Percentiles rank a stretch among this genome's conserved stretches.
phyloP scores from a whole-genome alignment of 345 rosid genomes.

The Draba incana region DNA sequence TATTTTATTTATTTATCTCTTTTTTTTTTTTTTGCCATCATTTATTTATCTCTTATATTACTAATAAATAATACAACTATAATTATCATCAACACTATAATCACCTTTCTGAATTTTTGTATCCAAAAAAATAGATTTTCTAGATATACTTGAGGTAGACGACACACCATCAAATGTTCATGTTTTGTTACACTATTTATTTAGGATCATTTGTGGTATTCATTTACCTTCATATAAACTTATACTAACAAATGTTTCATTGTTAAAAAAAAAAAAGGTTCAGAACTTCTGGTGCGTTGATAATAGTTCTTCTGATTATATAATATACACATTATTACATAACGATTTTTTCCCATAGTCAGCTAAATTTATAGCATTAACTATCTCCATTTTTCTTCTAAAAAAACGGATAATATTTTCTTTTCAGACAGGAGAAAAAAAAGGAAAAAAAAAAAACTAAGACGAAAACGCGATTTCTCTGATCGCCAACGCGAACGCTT shows the following conservation, averaged over 20 bases:
- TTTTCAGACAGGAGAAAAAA: neutral
- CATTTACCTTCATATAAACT: no score
- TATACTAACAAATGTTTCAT: no score
- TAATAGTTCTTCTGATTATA: neutral
- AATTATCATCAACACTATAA: no score
- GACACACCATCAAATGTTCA: neutral
- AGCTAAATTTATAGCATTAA: conserved; percentile 28
- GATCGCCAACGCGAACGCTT: conserved; percentile 22
- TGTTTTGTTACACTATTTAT: no score
- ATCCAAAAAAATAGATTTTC: neutral
- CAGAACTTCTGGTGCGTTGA: conserved; percentile 2
- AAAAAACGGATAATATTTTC: conserved; percentile 20
- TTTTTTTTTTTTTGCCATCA: no score
- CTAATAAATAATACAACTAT: neutral
- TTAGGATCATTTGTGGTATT: no score
- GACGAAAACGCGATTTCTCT: conserved; percentile 17
- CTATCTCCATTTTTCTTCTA: neutral
- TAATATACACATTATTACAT: conserved; percentile 29
- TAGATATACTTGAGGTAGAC: no score
- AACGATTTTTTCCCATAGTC: conserved; percentile 29
- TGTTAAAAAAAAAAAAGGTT: no score
- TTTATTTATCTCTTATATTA: neutral
- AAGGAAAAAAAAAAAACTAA: neutral
- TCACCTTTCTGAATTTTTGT: no score
- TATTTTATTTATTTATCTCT: neutral